Evolutionary conservation across 176 grass and related monocot genomes (phyloP).

Genomic region (Dactylis glomerata): DNA sequence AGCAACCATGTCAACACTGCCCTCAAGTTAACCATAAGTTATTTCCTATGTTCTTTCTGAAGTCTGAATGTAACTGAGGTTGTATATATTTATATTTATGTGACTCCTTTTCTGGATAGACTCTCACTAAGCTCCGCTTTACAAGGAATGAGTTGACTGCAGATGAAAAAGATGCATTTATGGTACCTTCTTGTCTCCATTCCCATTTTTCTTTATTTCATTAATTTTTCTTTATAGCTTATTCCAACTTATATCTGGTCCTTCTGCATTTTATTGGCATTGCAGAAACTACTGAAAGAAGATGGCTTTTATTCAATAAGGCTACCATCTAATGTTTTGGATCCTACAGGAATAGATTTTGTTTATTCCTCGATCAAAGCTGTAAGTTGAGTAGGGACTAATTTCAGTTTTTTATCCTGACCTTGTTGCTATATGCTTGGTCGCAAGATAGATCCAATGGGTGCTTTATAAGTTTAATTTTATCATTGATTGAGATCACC

Average conservation of each 20-base stretch:
- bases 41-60: background rate
- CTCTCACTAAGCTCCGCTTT: conserved; percentile 90
- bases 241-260: conserved; percentile 6
- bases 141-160: conserved; percentile 63
- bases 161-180: conserved; percentile 64
- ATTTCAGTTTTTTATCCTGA: background rate
- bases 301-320: conserved; percentile 88
- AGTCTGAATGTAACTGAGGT: background rate
- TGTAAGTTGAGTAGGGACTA: conserved; percentile 62
- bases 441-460: background rate
- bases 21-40: background rate
- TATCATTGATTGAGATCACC: background rate
- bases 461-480: background rate
- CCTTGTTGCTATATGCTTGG: background rate
- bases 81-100: conserved; percentile 16
- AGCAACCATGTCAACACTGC: background rate
- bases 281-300: conserved; percentile 75
- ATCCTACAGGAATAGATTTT: conserved; percentile 57
- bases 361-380: conserved; percentile 84
- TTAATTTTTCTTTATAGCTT: background rate
- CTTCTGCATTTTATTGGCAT: conserved; percentile 6
- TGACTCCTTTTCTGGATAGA: conserved; percentile 40
- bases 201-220: background rate
- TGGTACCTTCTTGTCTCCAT: conserved; percentile 48
- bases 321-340: conserved; percentile 85